phyloP scores from a whole-genome alignment of 2,329 filamentous ascomycete genomes.

The Hypoxylon sp. region DNA sequence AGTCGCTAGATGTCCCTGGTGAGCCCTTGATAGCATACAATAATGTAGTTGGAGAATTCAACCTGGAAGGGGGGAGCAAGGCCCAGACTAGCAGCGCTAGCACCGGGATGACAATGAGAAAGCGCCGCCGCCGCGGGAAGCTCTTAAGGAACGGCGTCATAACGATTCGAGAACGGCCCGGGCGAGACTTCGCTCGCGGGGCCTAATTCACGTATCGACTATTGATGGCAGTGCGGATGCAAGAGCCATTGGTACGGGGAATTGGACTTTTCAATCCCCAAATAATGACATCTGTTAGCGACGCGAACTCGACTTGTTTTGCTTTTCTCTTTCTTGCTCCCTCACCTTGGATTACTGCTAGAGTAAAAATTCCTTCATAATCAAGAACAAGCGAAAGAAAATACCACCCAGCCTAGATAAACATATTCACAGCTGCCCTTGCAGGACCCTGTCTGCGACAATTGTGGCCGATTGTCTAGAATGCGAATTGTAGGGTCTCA shows the following conservation, averaged over 20 bases:
- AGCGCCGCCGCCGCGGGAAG: conserved; percentile 48
- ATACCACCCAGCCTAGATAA: conserved; percentile 26
- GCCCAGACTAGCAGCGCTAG: conserved; percentile 49
- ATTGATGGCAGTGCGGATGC: conserved; percentile 19
- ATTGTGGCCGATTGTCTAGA: conserved; percentile 12
- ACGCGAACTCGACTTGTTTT: conserved; percentile 10
- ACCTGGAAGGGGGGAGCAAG: conserved; percentile 46
- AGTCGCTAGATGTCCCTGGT: conserved; percentile 41
- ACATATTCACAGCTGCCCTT: conserved; percentile 13
- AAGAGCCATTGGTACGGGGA: conserved; percentile 33
- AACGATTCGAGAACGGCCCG: conserved; percentile 26
- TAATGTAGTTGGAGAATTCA: conserved; percentile 46
- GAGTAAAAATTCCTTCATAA: conserved; percentile 25
- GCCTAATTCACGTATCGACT: conserved; percentile 33
- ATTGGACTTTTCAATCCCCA: conserved; percentile 22
- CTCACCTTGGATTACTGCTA: conserved; percentile 31
- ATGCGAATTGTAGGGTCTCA: conserved; percentile 22
- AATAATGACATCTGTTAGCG: conserved; percentile 28
- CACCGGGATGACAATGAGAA: conserved; percentile 42
- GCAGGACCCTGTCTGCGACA: conserved; percentile 1
- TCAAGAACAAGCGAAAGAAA: conserved; percentile 18
- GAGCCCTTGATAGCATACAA: conserved; percentile 39
- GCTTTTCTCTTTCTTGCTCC: conserved; percentile 18
- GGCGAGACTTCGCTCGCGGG: conserved; percentile 16
- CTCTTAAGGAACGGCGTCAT: conserved; percentile 49